Evolutionary conservation across 139 green algal species (phyloP), one percentile per base, ranked within the genome.

Genomic region (Desmodesmus armatus): DNA sequence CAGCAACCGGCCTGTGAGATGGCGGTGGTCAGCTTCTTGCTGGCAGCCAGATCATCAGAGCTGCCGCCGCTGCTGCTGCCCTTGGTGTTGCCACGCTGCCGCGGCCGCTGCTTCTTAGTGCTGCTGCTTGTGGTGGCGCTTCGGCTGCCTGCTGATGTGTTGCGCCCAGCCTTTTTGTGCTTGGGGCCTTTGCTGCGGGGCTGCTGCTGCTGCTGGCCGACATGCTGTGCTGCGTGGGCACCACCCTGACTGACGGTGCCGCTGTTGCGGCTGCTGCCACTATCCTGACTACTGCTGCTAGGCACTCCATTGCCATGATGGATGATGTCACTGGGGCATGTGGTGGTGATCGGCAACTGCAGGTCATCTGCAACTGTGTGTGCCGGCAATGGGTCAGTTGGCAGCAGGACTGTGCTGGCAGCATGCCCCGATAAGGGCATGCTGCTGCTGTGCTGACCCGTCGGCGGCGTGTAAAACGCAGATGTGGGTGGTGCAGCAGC

Each of bases 11-110:
- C 63, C n/a, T 21, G 5, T 13, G 71, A 79, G 25, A 79, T 79
- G n/a, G 71, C 71, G 31, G 71, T 43, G 43, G 71, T 79, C 11
- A 79, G 71, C n/a, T 31, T 7, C 43, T 62, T 79, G 71, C 71
- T 79, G 19, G 71, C 71, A 7, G 39, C 17, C 6, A 53, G 21
- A 5, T 25, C 4, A 25, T 53, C 41, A 19, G 3, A 60, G 39
- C 23, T 62, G 23, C 70, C 62, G 25, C 43, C 63, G 71, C 67
- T 75, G 67, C 41, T 62, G n/a, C 71, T 63, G 41, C 15, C 25
- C 19, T 69, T 69, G 31, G 60, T 69, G 60, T 69, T 7, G 31
- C 60, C 60, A 23, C 0, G 15, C 44, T 79, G 44, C 69, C 33
- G 39, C 29, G n/a, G 13, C 43, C 31, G 43, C 3, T 79, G 21